Conservation (phyloP, 352 stramenopile genomes). For the Halophytophthora batemanensis region DNA sequence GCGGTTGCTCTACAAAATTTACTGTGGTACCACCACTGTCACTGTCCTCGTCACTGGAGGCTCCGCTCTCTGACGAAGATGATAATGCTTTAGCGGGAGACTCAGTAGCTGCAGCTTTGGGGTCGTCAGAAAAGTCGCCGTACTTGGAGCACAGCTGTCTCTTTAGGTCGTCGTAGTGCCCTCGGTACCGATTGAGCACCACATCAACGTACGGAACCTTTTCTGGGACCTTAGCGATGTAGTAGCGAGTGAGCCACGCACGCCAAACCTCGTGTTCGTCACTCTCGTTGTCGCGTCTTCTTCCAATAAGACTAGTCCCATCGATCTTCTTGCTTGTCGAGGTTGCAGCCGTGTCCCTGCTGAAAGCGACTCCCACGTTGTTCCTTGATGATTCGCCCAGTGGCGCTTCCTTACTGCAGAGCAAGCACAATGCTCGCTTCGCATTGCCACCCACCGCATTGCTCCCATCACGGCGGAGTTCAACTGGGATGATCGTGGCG, state of each 20-base stretch:
- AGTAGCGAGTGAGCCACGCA: constrained; percentile 49
- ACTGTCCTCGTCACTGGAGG: constrained; percentile 18
- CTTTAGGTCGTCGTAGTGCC: constrained; percentile 53
- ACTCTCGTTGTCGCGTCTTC: constrained; percentile 14
- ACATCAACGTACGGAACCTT: constrained; percentile 59
- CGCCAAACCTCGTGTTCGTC: constrained; percentile 32
- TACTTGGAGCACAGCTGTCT: constrained; percentile 53
- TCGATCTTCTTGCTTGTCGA: neutral
- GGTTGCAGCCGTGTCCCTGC: neutral
- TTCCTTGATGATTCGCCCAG: neutral
- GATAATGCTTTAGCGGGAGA: constrained; percentile 11
- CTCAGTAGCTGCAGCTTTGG: neutral
- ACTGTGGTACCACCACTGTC: constrained; percentile 2
- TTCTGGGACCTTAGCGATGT: constrained; percentile 34
- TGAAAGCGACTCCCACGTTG: neutral
- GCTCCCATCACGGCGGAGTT: constrained; percentile 1
- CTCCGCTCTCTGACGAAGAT: constrained; percentile 16
- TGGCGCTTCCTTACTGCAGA: constrained; percentile 15
- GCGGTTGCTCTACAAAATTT: constrained; percentile 16
- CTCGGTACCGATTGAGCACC: constrained; percentile 55
- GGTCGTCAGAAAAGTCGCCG: constrained; percentile 12
- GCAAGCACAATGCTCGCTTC: constrained; percentile 2
- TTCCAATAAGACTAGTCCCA: constrained; percentile 8
- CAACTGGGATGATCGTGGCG: constrained; percentile 27
- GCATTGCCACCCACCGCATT: neutral